phyloP scores from a whole-genome alignment of 1,284 basidiomycete genomes.

The Ganoderma resinaceum region DNA sequence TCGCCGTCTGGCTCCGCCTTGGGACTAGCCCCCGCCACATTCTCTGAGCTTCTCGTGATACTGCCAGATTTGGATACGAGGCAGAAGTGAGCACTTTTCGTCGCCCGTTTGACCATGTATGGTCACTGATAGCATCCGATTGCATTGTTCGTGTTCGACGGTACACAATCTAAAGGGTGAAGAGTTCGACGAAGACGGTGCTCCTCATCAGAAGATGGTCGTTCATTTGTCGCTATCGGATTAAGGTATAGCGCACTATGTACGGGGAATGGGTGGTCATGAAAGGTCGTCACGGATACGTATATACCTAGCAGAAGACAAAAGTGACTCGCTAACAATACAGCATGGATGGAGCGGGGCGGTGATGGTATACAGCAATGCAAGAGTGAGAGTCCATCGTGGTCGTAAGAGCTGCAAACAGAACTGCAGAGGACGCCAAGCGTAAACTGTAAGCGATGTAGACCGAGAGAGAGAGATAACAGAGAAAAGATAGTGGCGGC shows the following conservation, averaged over 20 bases:
- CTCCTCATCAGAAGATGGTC: conserved; percentile 81
- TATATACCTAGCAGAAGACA: conserved; percentile 34
- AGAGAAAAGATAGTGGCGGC: conserved; percentile 13
- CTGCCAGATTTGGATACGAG: conserved; percentile 70
- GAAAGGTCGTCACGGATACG: conserved; percentile 31
- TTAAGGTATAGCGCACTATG: conserved; percentile 29
- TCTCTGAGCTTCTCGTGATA: conserved; percentile 25
- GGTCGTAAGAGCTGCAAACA: conserved; percentile 35
- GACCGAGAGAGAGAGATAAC: conserved; percentile 21
- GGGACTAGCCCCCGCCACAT: conserved; percentile 19
- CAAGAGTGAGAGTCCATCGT: conserved; percentile 35
- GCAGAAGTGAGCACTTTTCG: conserved; percentile 57
- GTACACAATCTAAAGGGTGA: conserved; percentile 56
- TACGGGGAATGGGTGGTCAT: conserved; percentile 25
- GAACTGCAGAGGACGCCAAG: conserved; percentile 20
- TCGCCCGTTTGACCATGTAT: not conserved
- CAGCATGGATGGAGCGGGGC: conserved; percentile 37
- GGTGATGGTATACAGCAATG: conserved; percentile 42
- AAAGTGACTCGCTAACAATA: conserved; percentile 48
- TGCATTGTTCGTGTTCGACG: conserved; percentile 25
- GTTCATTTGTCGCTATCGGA: conserved; percentile 53
- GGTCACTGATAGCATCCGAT: conserved; percentile 20
- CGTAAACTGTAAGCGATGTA: conserved; percentile 19
- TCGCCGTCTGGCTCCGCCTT: conserved; percentile 17
- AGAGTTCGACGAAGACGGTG: conserved; percentile 82